Evolutionary conservation across 1,284 basidiomycete genomes (phyloP), one percentile per base, ranked within the genome.

Genomic region (Filobasidium uniguttulatum): DNA sequence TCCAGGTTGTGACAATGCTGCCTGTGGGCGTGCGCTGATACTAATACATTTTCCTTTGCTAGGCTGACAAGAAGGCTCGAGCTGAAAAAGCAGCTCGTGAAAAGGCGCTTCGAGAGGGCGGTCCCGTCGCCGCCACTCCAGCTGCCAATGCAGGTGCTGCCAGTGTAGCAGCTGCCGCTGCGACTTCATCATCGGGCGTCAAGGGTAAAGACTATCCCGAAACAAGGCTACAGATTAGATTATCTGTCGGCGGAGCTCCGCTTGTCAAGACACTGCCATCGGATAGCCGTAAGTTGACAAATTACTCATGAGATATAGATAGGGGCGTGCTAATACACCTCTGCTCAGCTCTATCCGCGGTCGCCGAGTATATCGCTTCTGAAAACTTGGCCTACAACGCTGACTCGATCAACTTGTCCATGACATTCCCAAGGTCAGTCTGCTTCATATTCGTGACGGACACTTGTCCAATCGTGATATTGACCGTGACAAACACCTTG

Each of bases 21-120:
- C 29, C 12, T 9, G 20, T 20, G 15, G n/a, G n/a, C n/a, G n/a
- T n/a, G n/a, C n/a, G n/a, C n/a, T n/a, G n/a, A n/a, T n/a, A n/a
- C n/a, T n/a, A n/a, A n/a, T n/a, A n/a, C n/a, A n/a, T n/a, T n/a
- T n/a, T n/a, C n/a, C n/a, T n/a, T n/a, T n/a, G 23, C 25, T 50
- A 67, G 64, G 84, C 82, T 0, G 90, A 94, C 72, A 94, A 88
- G 71, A 77, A 78, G 50, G 81, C 79, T 22, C 79, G 90, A n/a
- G 85, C 85, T 0, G 87, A 85, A 61, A 89, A 85, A 61, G 75
- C 81, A 1, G 87, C 87, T 0, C 73, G 79, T 28, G 90, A 93
- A 68, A 94, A 93, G 66, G 87, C 86, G 0, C 64, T 88, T 10
- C 77, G 89, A 33, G 48, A 69, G 69, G 19, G 73, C 69, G 46